Base-by-base conservation (phyloP, 2,329 filamentous ascomycete genomes). In the Xylariaceae sp. region DNA sequence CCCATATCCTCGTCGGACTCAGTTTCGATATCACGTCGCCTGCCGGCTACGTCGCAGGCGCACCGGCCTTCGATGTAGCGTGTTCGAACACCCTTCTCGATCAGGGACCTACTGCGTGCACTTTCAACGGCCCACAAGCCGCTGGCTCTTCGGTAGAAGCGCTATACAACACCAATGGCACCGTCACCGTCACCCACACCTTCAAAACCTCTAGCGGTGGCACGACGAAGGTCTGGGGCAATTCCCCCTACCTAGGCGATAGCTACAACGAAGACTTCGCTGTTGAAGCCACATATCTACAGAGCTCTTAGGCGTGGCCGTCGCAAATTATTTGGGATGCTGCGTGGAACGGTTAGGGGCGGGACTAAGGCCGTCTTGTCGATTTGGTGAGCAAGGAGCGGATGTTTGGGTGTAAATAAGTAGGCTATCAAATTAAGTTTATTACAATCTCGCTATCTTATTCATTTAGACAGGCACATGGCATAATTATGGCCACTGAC, bases 61-160 rank as follows among this genome's bases (percentile, higher is more conserved):
- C 51, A 6, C 51, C 51, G 18, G 33, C 37, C 24, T 50, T 54
- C 35, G 23, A 45, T 21, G 39, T 37, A 16, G 26, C n/a, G 26
- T 53, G 44, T 10, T 10, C 18, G 2, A 16, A 39, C 4, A 13
- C 29, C 20, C 3, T 47, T n/a, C 32, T 24, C 15, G 4, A 26
- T 16, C 20, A 16, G 2, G 24, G 13, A 4, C 9, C 26, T 3
- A 8, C 33, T 21, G 5, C 29, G 4, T 54, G 52, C 47, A 24
- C 21, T 29, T 27, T 15, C 21, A 42, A 47, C 15, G 27, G 35
- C 27, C 15, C 29, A 8, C 43, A 23, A 30, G 39, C 42, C 23
- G 13, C 15, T n/a, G 50, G 35, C 20, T 53, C 43, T n/a, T 48
- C 21, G 36, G 50, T 53, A 9, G 43, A 53, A n/a, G 32, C 43